phyloP scores from a whole-genome alignment of 345 rosid species.

The Populus simonii region DNA sequence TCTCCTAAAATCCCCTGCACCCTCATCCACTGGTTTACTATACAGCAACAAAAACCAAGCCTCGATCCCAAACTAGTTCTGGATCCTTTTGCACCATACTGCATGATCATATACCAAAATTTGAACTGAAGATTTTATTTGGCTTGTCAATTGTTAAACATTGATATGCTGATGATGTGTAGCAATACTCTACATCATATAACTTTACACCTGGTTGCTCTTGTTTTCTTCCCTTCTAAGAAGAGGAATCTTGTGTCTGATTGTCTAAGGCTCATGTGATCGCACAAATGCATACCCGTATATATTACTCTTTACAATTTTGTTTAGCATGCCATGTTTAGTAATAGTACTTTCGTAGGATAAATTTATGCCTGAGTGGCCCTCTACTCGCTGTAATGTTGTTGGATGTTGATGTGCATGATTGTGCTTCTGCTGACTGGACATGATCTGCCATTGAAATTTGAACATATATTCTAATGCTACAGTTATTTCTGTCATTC shows the following conservation, averaged over 20 bases:
- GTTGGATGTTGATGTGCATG: not conserved
- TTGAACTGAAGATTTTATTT: not conserved
- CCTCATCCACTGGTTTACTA: no score
- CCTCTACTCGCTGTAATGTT: not conserved
- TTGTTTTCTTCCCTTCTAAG: not conserved
- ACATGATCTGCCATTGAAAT: not conserved
- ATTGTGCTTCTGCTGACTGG: not conserved
- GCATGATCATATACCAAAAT: not conserved
- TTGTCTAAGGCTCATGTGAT: no score
- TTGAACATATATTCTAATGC: not conserved
- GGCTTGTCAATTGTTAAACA: not conserved
- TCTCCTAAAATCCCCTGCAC: no score
- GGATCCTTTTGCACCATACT: no score
- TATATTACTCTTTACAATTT: not conserved
- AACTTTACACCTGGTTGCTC: not conserved
- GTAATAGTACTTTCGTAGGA: not conserved
- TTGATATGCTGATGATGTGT: not conserved
- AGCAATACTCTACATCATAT: no score
- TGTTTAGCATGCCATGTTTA: not conserved
- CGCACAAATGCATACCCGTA: no score
- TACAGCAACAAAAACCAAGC: no score
- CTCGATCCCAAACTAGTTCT: no score
- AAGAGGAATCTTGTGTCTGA: not conserved
- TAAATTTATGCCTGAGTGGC: not conserved
- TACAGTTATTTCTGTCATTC: not conserved